phyloP scores from a whole-genome alignment of 305 asterid genomes.

The Caryopteris hybrid region DNA sequence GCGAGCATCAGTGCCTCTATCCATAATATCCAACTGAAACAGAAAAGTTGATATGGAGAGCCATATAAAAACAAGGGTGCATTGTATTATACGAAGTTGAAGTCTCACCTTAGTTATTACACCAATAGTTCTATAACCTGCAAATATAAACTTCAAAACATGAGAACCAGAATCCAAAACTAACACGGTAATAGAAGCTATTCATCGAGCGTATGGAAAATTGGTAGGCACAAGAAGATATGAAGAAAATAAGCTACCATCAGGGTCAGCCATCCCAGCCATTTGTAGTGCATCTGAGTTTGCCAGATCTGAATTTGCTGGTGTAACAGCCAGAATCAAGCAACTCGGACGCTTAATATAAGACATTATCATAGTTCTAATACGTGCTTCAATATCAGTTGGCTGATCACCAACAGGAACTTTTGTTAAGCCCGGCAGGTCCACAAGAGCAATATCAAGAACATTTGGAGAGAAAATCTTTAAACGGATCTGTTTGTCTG shows the following conservation, averaged over 20 bases:
- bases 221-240: not conserved
- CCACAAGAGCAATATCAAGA: slow-evolving; percentile 96
- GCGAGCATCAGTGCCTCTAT: slow-evolving; percentile 98
- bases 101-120: slow-evolving; percentile 81
- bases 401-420: slow-evolving; percentile 99
- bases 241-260: slow-evolving; percentile 50
- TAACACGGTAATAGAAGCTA: slow-evolving; percentile 1
- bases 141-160: slow-evolving; percentile 26
- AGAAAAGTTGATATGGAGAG: slow-evolving; percentile 21
- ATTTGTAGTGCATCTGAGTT: slow-evolving; percentile 99
- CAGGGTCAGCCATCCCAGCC: slow-evolving; percentile 99
- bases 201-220: not conserved
- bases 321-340: slow-evolving; percentile 95
- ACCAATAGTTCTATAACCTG: slow-evolving; percentile 94
- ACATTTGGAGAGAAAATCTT: slow-evolving; percentile 98
- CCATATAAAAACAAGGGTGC: slow-evolving; percentile 9
- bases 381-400: slow-evolving; percentile 93
- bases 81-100: not conserved
- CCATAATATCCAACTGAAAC: slow-evolving; percentile 96
- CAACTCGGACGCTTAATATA: slow-evolving; percentile 83
- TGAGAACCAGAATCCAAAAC: slow-evolving; percentile 22
- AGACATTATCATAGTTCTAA: slow-evolving; percentile 98
- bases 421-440: slow-evolving; percentile 95
- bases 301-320: slow-evolving; percentile 94
- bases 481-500: slow-evolving; percentile 90